Conservation (phyloP, 169 alveolate genomes). For the Eimeria acervulina region DNA sequence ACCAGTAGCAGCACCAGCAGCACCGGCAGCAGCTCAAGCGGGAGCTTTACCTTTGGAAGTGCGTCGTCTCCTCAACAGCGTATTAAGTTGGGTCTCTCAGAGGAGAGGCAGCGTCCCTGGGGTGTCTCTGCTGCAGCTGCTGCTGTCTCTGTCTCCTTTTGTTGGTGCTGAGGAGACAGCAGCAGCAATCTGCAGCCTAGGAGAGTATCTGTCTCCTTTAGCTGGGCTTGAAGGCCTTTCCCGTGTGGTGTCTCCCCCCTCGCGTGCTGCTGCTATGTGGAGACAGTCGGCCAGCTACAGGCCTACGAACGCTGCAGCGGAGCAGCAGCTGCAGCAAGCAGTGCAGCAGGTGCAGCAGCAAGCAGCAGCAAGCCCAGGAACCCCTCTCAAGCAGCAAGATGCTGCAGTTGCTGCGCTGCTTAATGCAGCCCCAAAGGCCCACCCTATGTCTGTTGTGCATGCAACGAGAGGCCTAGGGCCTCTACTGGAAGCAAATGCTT, state of each 20-base stretch:
- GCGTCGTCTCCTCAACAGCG: neutral
- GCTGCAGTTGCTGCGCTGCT: slow-evolving; percentile 30
- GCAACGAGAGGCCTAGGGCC: slow-evolving; percentile 64
- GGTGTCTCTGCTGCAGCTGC: slow-evolving; percentile 31
- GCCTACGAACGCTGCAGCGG: neutral
- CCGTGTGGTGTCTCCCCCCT: slow-evolving; percentile 18
- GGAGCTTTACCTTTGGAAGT: neutral
- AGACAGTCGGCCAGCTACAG: neutral
- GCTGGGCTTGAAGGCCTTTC: neutral
- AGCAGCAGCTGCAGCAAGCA: slow-evolving; percentile 38
- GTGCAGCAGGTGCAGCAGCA: slow-evolving; percentile 38
- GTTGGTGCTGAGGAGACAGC: slow-evolving; percentile 26
- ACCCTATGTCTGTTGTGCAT: slow-evolving; percentile 52
- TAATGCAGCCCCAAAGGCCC: slow-evolving; percentile 17
- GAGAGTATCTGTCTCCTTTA: slow-evolving; percentile 6
- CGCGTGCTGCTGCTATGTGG: slow-evolving; percentile 60
- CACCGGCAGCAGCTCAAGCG: no score
- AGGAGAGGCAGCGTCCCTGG: slow-evolving; percentile 30
- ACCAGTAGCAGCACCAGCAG: slow-evolving; percentile 5
- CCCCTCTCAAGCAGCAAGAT: neutral
- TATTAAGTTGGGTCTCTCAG: neutral
- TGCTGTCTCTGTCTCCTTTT: slow-evolving; percentile 15
- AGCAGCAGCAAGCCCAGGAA: slow-evolving; percentile 9
- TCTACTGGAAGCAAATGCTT: neutral
- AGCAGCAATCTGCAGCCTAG: neutral